Evolutionary conservation across 2,329 filamentous ascomycete genomes (phyloP).

Genomic region (Conoideocrella luteorostrata): DNA sequence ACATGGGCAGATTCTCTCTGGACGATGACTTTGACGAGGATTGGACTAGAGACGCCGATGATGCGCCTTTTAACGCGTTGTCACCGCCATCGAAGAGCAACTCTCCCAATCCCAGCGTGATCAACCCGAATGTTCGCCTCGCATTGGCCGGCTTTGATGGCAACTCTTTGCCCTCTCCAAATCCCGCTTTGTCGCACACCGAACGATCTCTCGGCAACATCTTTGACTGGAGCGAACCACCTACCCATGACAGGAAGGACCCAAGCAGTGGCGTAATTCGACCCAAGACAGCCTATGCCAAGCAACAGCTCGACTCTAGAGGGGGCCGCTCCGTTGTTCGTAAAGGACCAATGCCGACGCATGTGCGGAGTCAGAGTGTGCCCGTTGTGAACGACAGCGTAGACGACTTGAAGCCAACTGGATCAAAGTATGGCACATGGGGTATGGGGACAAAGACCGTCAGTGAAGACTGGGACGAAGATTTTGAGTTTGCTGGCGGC

Average conservation of each 20-base stretch:
- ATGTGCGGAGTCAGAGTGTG: constrained; percentile 76
- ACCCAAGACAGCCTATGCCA: constrained; percentile 70
- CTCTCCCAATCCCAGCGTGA: constrained; percentile 46
- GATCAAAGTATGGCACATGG: constrained; percentile 74
- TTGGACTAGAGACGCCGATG: constrained; percentile 50
- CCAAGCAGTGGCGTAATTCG: constrained; percentile 52
- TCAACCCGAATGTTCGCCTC: constrained; percentile 47
- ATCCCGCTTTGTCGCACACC: constrained; percentile 11
- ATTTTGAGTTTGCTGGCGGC: constrained; percentile 67
- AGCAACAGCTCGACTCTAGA: constrained; percentile 64
- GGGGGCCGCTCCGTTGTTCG: constrained; percentile 63
- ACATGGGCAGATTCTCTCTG: constrained; percentile 47
- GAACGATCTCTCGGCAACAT: constrained; percentile 60
- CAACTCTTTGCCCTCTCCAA: constrained; percentile 27
- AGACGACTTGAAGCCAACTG: constrained; percentile 48
- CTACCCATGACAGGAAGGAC: constrained; percentile 54
- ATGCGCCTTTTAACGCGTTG: constrained; percentile 47
- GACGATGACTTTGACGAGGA: constrained; percentile 59
- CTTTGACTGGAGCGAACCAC: constrained; percentile 72
- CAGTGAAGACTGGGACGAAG: constrained; percentile 85
- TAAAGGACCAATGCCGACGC: constrained; percentile 60
- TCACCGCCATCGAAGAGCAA: constrained; percentile 47
- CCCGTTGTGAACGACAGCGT: constrained; percentile 61
- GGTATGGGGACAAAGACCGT: constrained; percentile 70
- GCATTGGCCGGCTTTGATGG: constrained; percentile 49